Conservation (phyloP, 495 filamentous ascomycete genomes). For the Penicillium diatomitis region DNA sequence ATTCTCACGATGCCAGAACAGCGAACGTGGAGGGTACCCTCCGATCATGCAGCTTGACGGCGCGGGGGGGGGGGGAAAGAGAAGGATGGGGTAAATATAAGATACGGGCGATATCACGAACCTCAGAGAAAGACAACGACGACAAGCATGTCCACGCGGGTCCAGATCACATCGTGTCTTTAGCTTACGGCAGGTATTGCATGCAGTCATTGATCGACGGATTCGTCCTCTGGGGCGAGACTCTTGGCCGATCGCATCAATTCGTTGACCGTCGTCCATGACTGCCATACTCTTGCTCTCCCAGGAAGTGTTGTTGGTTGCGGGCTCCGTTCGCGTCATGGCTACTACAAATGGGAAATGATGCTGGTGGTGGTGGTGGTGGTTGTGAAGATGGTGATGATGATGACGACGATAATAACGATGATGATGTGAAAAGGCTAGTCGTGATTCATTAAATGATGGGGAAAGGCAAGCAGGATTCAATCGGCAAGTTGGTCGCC, state of each 20-base stretch:
- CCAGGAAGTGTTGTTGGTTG: slow-evolving; percentile 20
- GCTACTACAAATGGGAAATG: slow-evolving; percentile 1
- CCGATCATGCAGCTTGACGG: too few relatives aligned
- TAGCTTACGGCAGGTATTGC: slow-evolving; percentile 37
- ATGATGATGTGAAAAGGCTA: too few relatives aligned
- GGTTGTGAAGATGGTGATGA: too few relatives aligned
- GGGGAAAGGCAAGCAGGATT: not conserved
- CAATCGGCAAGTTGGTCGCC: too few relatives aligned
- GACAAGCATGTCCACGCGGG: slow-evolving; percentile 32
- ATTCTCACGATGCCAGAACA: too few relatives aligned
- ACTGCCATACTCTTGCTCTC: slow-evolving; percentile 21
- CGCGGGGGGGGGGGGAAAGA: too few relatives aligned
- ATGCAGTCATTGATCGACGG: slow-evolving; percentile 35
- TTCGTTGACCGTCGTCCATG: slow-evolving; percentile 20
- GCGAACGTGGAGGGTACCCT: too few relatives aligned
- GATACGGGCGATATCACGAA: slow-evolving; percentile 5
- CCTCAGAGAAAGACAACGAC: slow-evolving; percentile 34
- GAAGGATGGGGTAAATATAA: not conserved
- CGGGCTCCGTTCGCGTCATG: slow-evolving; percentile 26
- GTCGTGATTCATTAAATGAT: not conserved
- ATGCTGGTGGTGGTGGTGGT: slow-evolving; percentile 1
- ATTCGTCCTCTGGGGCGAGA: slow-evolving; percentile 28
- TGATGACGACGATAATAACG: too few relatives aligned
- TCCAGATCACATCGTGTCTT: slow-evolving; percentile 35
- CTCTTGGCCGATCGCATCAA: slow-evolving; percentile 21